Base-by-base conservation (phyloP, 495 filamentous ascomycete genomes). In the Podospora tetraspora region DNA sequence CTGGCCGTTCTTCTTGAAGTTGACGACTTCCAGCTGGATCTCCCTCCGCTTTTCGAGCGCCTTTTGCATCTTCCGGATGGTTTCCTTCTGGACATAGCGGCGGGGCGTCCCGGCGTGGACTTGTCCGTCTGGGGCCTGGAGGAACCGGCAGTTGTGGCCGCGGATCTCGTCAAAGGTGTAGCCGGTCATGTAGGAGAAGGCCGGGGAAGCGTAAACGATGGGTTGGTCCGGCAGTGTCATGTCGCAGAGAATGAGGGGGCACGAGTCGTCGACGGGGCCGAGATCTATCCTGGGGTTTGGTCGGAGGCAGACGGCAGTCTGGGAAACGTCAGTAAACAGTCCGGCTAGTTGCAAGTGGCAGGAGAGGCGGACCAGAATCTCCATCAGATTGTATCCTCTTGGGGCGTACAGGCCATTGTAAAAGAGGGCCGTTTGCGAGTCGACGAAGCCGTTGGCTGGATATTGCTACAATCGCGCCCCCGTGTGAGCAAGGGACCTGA, bases 131-230 rank as follows among this genome's bases (percentile, higher is more conserved):
- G 83, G 82, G 8, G 79, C 73, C 72, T 86, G 84, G 23, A 86
- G 69, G 64, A 86, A 85, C n/a, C 84, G 83, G 64, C 83, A 85
- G 73, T 86, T 86, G 21, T 70, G 64, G 0, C 82, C 82, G n/a
- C 82, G 34, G 11, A 81, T 74, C 66, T 86, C 82, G 34, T 60
- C 25, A 3, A 56, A 57, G 3, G 74, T 61, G 68, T 85, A 86
- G 7, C 83, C 83, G 0, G 83, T 84, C 64, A 85, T 71, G 16
- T 74, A 61, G 37, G 70, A 67, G 73, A 84, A 85, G 3, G 78
- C 43, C 5, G 79, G 76, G 16, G 82, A 82, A 12, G 78, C 80
- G 66, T 86, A 86, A 21, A 85, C 75, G 60, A 86, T 80, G 29
- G 84, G 83, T 23, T 69, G 72, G 67, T 85, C 82, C 10, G 75